phyloP scores from a whole-genome alignment of 768 basidiomycete species.

The Lentinula sp. region DNA sequence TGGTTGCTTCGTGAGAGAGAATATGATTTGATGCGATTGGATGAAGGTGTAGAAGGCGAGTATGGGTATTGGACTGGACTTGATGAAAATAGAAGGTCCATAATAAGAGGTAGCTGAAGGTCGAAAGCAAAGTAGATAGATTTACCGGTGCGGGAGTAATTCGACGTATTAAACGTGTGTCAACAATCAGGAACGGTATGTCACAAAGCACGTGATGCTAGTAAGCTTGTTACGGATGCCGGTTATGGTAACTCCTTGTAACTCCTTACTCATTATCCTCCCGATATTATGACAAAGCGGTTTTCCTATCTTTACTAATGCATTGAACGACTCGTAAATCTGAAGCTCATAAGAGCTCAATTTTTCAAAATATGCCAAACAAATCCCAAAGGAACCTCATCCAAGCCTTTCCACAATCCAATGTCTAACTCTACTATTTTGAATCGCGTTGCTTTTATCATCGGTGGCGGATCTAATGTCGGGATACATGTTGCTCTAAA shows the following conservation, averaged over 20 bases:
- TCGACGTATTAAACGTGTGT: too few relatives aligned
- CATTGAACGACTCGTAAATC: too few relatives aligned
- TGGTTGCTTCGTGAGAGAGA: constrained; percentile 11
- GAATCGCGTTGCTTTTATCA: constrained; percentile 20
- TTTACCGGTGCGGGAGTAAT: too few relatives aligned
- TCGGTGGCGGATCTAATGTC: constrained; percentile 21
- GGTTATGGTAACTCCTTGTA: not conserved
- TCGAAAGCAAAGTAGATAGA: too few relatives aligned
- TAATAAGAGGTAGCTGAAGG: not conserved
- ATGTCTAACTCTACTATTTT: not conserved
- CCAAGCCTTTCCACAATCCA: too few relatives aligned
- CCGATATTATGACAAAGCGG: too few relatives aligned
- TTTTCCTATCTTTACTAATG: too few relatives aligned
- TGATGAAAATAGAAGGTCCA: constrained; percentile 11
- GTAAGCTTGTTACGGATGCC: not conserved
- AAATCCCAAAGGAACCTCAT: not conserved
- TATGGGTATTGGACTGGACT: constrained; percentile 17
- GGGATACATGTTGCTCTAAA: constrained; percentile 18
- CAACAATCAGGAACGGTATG: not conserved
- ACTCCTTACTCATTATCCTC: not conserved
- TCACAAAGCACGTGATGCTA: not conserved
- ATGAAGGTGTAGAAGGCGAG: constrained; percentile 28
- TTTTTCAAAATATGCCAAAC: not conserved
- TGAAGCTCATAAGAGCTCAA: too few relatives aligned
- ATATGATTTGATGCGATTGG: constrained; percentile 21